A percentile compares a stretch with the other conserved stretches of the same genome.
Conservation (phyloP, 495 filamentous ascomycete species). For the Apiosordaria backusii region DNA sequence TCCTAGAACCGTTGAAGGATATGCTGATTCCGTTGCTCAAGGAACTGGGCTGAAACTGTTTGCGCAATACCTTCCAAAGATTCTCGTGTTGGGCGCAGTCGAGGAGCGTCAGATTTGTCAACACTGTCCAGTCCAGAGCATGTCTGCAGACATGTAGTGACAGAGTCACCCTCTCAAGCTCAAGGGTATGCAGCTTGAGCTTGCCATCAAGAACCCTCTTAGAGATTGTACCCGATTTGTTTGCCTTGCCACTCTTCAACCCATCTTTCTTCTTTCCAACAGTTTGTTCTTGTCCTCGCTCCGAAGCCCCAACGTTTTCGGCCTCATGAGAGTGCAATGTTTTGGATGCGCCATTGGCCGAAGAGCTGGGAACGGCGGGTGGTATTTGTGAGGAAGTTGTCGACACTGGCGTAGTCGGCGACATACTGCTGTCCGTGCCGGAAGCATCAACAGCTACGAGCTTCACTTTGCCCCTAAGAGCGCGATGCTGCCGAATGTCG, state of each 20-base stretch:
- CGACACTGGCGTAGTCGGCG: slow-evolving; percentile 5
- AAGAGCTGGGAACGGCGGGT: not conserved
- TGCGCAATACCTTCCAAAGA: slow-evolving; percentile 76
- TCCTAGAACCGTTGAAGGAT: slow-evolving; percentile 25
- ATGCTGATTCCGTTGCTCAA: slow-evolving; percentile 22
- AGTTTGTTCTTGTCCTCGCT: not conserved
- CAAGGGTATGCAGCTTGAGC: slow-evolving; percentile 69
- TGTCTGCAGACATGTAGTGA: slow-evolving; percentile 64
- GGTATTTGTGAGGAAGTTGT: not conserved
- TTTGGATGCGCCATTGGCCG: too few species aligned
- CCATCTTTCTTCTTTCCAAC: not conserved
- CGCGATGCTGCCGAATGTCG: slow-evolving; percentile 47
- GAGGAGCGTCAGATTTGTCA: slow-evolving; percentile 79
- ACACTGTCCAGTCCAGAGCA: slow-evolving; percentile 73
- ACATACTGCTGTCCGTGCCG: not conserved
- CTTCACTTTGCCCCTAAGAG: slow-evolving; percentile 4
- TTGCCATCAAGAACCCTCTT: slow-evolving; percentile 44
- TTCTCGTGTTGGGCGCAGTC: slow-evolving; percentile 73
- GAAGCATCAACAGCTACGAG: not conserved
- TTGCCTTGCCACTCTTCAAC: not conserved
- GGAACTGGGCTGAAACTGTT: slow-evolving; percentile 62
- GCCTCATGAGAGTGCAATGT: not conserved
- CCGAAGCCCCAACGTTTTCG: not conserved
- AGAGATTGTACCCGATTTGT: slow-evolving; percentile 1
- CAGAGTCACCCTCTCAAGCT: slow-evolving; percentile 77